phyloP scores from a whole-genome alignment of 345 rosid species.

The Corchorus olitorius region DNA sequence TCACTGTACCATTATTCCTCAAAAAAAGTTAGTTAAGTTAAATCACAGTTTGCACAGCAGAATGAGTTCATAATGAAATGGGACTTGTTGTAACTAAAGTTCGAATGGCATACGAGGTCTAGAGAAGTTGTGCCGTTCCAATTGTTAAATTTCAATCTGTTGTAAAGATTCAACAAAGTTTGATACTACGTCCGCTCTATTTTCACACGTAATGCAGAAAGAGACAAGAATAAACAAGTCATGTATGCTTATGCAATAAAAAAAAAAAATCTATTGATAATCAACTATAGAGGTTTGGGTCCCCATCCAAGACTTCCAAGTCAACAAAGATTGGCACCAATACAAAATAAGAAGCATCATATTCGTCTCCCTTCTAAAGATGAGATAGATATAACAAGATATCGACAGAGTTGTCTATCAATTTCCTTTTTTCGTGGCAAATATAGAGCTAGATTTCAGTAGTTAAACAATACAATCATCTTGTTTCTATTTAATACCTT shows the following conservation, averaged over 20 bases:
- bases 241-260: not conserved
- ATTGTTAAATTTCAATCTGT: not conserved
- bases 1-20: too few species aligned
- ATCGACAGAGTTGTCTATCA: too few species aligned
- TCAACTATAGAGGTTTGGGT: not conserved
- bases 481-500: not conserved
- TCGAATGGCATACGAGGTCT: too few species aligned
- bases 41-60: too few species aligned
- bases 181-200: not conserved
- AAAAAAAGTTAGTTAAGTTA: too few species aligned
- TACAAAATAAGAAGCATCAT: not conserved
- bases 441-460: not conserved
- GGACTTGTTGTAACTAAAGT: too few species aligned
- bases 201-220: not conserved
- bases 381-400: not conserved
- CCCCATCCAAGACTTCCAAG: too few species aligned
- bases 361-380: not conserved
- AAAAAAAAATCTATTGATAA: not conserved
- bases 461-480: not conserved
- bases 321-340: not conserved
- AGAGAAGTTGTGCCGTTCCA: not conserved
- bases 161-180: too few species aligned
- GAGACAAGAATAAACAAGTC: not conserved
- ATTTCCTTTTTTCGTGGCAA: not conserved
- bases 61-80: too few species aligned